phyloP scores from a whole-genome alignment of 2,329 filamentous ascomycete species.

The Zymoseptoria pseudotritici region DNA sequence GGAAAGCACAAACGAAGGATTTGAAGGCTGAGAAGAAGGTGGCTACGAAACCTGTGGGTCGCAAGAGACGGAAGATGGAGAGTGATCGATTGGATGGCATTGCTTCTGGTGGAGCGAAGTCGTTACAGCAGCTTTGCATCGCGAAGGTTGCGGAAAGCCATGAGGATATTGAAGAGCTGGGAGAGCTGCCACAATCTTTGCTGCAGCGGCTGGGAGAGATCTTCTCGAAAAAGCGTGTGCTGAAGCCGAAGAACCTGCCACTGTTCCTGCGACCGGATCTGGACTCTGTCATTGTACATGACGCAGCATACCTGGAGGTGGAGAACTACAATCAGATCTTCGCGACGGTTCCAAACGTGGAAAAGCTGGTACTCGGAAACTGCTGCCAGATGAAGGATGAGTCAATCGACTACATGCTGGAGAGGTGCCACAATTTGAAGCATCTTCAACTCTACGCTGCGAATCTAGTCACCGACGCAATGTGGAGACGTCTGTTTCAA shows the following conservation, averaged over 20 bases:
- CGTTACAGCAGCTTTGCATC: constrained; percentile 57
- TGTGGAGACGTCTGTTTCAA: constrained; percentile 65
- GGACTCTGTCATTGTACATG: constrained; percentile 51
- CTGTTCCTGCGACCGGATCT: constrained; percentile 48
- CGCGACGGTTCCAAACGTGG: constrained; percentile 61
- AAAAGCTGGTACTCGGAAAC: constrained; percentile 67
- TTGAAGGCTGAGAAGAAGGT: constrained; percentile 54
- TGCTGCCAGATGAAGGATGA: constrained; percentile 87
- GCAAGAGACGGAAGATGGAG: constrained; percentile 66
- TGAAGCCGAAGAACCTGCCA: constrained; percentile 45
- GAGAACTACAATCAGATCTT: constrained; percentile 79
- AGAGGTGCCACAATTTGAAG: constrained; percentile 61
- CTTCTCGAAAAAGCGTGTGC: constrained; percentile 54
- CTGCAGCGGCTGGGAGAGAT: constrained; percentile 55
- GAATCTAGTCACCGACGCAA: constrained; percentile 70
- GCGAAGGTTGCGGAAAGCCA: constrained; percentile 58
- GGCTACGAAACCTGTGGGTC: constrained; percentile 49
- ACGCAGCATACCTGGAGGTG: constrained; percentile 59
- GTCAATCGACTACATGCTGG: constrained; percentile 72
- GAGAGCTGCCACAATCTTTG: constrained; percentile 52
- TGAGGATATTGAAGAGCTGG: constrained; percentile 57
- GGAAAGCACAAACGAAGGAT: constrained; percentile 63
- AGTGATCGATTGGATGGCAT: constrained; percentile 78
- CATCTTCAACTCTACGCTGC: constrained; percentile 73
- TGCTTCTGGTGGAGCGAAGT: constrained; percentile 58